Conservation (phyloP, 768 basidiomycete species). For the Leucocoprinus sp. region DNA sequence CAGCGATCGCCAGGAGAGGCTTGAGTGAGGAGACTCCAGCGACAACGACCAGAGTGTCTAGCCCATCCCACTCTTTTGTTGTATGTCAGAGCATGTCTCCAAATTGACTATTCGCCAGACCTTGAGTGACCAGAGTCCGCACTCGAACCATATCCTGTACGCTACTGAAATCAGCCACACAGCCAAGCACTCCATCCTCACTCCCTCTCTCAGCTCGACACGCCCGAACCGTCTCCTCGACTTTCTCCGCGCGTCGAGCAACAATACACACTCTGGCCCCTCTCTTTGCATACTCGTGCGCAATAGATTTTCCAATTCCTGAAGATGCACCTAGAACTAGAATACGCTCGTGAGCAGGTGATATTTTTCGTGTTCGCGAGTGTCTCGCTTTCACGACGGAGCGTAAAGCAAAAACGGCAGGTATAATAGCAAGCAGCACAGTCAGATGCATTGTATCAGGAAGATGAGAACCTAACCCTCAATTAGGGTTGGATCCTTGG, state of each 20-base stretch:
- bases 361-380: slow-evolving; percentile 28
- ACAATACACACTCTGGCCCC: slow-evolving; percentile 73
- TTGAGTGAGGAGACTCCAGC: slow-evolving; percentile 81
- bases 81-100: not conserved
- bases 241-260: slow-evolving; percentile 47
- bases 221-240: slow-evolving; percentile 55
- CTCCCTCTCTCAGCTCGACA: slow-evolving; percentile 28
- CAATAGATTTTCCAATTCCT: slow-evolving; percentile 71
- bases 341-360: slow-evolving; percentile 54
- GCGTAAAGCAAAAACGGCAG: slow-evolving; percentile 18
- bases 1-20: slow-evolving; percentile 67
- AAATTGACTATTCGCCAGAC: slow-evolving; percentile 30
- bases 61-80: slow-evolving; percentile 63
- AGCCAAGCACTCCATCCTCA: slow-evolving; percentile 33
- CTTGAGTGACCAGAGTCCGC: slow-evolving; percentile 40
- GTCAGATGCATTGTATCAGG: not conserved
- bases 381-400: slow-evolving; percentile 15
- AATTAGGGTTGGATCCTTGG: slow-evolving; percentile 8
- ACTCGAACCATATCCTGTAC: slow-evolving; percentile 61
- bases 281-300: slow-evolving; percentile 60
- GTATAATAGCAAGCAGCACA: slow-evolving; percentile 18
- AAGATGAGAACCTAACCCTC: slow-evolving; percentile 7
- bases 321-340: slow-evolving; percentile 78
- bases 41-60: slow-evolving; percentile 76
- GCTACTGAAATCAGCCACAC: slow-evolving; percentile 56